Evolutionary conservation across 140 eudicot species (phyloP), one percentile per base, ranked within the genome.

Genomic region (Stevia rebaudiana): DNA sequence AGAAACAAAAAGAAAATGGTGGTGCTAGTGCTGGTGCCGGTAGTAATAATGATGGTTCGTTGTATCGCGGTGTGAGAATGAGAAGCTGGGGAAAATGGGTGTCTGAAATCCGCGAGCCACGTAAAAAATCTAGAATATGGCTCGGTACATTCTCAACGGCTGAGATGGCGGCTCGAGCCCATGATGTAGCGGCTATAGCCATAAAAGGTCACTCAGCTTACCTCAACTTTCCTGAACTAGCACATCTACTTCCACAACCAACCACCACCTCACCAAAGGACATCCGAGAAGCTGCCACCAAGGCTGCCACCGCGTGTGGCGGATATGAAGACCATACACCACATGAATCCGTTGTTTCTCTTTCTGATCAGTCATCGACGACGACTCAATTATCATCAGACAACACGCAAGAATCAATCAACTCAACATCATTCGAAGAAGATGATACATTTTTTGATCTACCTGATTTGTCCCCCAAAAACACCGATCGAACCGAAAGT

Each of bases 91-190:
- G 92, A 2, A 87, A 87, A 75, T 87, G 95, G 95, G 95, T 87
- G 57, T 83, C 86, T 1, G 95, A 87, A 75, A 83, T 87, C 17
- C 79, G 95, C 0, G 95, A 83, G 82, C 95, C 95, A 0, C 74
- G 77, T 64, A 87, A 87, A 73, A 87, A 87, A 70, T 84, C 95
- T 25, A 87, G 92, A 77, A 87, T 87, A 71, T 87, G 95, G 95
- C 95, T 87, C 0, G 95, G 95, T 11, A 87, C 95, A 25, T 87
- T 70, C 57, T 79, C 81, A 12, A 87, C 92, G 9, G 95, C 95
- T 39, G 95, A 81, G 71, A 87, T 87, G 95, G 95, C 95, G 7
- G 95, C 92, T 65, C 88, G 89, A 67, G 95, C 95, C 3, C 95
- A 87, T 39, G 95, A 87, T 55, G 95, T 84, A 50, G 95, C 95